Conservation (phyloP, 306 rosid species). For the Ceratonia siliqua region DNA sequence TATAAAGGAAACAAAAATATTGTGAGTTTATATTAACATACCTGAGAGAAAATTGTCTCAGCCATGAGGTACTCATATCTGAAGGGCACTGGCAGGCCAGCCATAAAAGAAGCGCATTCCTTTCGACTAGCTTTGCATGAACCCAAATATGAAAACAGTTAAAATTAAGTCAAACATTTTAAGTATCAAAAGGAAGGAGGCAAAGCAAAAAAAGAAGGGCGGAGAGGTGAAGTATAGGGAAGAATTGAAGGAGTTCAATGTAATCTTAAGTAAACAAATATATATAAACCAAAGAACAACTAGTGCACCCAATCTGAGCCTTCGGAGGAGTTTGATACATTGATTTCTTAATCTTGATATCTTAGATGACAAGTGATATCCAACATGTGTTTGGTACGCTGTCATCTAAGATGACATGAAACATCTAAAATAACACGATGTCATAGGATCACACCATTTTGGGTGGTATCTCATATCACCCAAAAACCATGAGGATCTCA, state of each 20-base stretch:
- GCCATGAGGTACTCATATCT: conserved; percentile 98
- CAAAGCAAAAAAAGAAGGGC: background rate
- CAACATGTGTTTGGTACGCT: no score
- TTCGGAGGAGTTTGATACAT: no score
- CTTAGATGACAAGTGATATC: no score
- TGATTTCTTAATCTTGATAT: no score
- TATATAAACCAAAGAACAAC: background rate
- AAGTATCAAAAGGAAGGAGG: background rate
- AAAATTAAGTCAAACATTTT: conserved; percentile 36
- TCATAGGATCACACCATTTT: no score
- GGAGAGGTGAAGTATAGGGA: conserved; percentile 10
- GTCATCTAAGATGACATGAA: no score
- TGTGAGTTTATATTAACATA: conserved; percentile 28
- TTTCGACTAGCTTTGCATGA: conserved; percentile 99
- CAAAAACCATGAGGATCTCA: no score
- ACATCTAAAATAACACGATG: no score
- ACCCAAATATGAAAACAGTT: conserved; percentile 47
- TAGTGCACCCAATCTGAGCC: background rate
- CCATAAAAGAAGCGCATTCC: conserved; percentile 98
- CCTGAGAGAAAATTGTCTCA: conserved; percentile 99
- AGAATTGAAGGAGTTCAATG: background rate
- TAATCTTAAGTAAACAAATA: conserved; percentile 12
- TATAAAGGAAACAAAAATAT: background rate
- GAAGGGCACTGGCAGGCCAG: conserved; percentile 91
- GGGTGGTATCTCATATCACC: no score